Base-by-base conservation (phyloP, 164 flowering plant species). In the Magnolia sinica region DNA sequence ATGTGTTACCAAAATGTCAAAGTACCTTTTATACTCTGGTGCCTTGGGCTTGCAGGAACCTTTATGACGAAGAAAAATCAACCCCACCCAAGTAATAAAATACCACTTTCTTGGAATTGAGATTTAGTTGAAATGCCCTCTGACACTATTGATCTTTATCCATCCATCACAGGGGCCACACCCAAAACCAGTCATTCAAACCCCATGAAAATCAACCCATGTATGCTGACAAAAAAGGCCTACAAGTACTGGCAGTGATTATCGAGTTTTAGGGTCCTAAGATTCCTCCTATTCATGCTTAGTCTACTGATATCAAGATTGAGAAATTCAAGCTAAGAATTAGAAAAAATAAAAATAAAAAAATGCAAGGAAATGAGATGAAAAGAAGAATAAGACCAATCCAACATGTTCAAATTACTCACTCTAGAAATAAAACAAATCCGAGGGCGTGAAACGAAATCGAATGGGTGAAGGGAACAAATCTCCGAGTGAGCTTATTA, bases 1-100 rank as follows among this genome's bases (percentile, higher is more conserved):
- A 83, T 83, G 81, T 83, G 77, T 73, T 73, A 82, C 88, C 90
- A 89, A 90, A 87, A 88, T 79, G 74, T 86, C 82, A 78, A 83
- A 81, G 63, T 81, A 79, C 65, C 81, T 84, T 86, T 82, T 76
- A 59, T 71, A 64, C 75, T 75, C 63, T 37, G 65, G 11, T 71
- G 16, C 83, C 68, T 65, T 64, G 79, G 77, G 73, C 29, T 76
- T 78, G 23, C 66, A 20, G 58, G 64, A 64, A 66, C 52, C 80
- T 70, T 71, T 76, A 50, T 82, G 70, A 70, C 76, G 69, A 68
- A 52, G 58, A 63, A 55, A 74, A 51, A 49, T 70, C 29, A 67
- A 22, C 23, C 50, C 45, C 9, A 76, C 77, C 77, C 82, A 78
- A 79, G 66, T 76, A 74, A 68, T 37, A 45, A 65, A 78, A 50